Percentiles rank a stretch among this genome's conserved stretches.
Conservation (phyloP, 495 filamentous ascomycete genomes). For the Penicillium roqueforti region DNA sequence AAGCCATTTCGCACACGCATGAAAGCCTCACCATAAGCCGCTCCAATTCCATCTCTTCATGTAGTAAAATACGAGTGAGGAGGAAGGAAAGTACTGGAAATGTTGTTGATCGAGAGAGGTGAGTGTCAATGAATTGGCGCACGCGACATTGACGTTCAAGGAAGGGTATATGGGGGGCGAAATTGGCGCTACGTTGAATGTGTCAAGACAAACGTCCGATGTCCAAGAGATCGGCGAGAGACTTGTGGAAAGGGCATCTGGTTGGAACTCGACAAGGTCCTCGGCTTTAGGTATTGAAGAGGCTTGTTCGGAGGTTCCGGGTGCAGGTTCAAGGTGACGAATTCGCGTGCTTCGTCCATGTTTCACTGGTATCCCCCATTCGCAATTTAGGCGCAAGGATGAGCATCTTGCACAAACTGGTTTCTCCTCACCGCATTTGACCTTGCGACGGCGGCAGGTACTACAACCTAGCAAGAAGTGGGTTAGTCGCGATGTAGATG, state of each 20-base stretch:
- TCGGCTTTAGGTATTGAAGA: constrained; percentile 9
- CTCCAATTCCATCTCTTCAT: constrained; percentile 45
- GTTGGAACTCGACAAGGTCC: constrained; percentile 12
- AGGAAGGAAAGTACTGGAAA: constrained; percentile 43
- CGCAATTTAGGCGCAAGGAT: constrained; percentile 30
- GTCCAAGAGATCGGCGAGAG: constrained; percentile 23
- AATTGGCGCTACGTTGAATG: constrained; percentile 7
- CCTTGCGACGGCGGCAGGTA: constrained; percentile 53
- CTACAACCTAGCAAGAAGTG: constrained; percentile 35
- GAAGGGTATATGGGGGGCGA: constrained; percentile 26
- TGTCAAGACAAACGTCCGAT: constrained; percentile 9
- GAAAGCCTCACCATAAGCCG: constrained; percentile 27
- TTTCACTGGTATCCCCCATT: constrained; percentile 39
- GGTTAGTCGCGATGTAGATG: background rate
- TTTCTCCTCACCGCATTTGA: constrained; percentile 53
- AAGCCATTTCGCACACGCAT: background rate
- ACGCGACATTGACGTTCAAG: constrained; percentile 25
- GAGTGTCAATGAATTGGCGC: constrained; percentile 37
- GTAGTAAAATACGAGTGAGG: constrained; percentile 40
- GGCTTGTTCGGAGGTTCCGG: constrained; percentile 7
- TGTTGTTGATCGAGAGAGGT: constrained; percentile 37
- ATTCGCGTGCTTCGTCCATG: constrained; percentile 27
- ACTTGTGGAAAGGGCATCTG: constrained; percentile 8
- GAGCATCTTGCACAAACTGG: constrained; percentile 47
- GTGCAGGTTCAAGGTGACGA: constrained; percentile 33